phyloP scores from a whole-genome alignment of 2,329 filamentous ascomycete genomes.

The Colletotrichum gloeosporioides region DNA sequence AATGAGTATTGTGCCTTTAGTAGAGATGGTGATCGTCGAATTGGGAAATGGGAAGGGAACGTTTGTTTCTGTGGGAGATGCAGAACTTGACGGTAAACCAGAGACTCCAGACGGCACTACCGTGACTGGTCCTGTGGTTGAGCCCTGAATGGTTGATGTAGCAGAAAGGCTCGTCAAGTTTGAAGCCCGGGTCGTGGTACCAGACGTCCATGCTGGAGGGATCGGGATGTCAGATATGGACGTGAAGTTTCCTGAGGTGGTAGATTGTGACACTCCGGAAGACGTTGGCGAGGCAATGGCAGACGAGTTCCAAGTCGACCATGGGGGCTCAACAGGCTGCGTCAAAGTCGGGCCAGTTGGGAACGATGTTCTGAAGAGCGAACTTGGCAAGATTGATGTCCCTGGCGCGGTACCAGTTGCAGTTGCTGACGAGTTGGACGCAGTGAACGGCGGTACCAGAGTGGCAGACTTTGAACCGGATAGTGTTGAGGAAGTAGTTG shows the following conservation, averaged over 20 bases:
- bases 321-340: neutral
- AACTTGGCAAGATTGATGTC: neutral
- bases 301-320: constrained; percentile 5
- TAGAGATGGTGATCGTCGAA: neutral
- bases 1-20: neutral
- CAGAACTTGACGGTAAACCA: neutral
- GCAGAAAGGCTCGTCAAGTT: neutral
- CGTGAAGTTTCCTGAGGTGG: neutral
- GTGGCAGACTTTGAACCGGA: neutral
- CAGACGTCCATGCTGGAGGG: neutral
- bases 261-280: neutral
- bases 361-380: neutral
- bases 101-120: neutral
- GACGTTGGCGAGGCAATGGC: neutral
- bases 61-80: neutral
- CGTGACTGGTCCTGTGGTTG: neutral
- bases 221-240: neutral
- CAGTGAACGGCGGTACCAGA: neutral
- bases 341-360: neutral
- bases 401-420: neutral
- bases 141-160: neutral
- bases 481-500: neutral
- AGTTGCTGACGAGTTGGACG: neutral
- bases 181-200: neutral
- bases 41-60: neutral